These are phyloP conservation scores for Adansonia rubrostipa DNA, from an alignment of 441 rosid species.

Conservation along the genomic window DNA sequence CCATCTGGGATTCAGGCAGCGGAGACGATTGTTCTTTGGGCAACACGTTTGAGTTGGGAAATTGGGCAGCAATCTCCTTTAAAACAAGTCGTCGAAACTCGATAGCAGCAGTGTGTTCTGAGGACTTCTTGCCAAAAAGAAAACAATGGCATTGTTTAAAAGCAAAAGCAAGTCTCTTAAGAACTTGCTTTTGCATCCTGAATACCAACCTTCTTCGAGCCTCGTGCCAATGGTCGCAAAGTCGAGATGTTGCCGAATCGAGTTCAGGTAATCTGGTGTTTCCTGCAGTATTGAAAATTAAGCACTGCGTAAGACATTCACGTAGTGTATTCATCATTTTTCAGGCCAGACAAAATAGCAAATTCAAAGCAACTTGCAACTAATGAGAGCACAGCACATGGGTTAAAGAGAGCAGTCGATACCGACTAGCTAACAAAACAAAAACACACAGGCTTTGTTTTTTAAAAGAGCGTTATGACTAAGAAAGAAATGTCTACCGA, in stretches of 20 bases:
- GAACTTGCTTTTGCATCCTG: constrained; percentile 41
- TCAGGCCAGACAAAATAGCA: not conserved
- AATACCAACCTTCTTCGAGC: constrained; percentile 49
- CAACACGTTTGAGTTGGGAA: constrained; percentile 22
- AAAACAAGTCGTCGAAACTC: constrained; percentile 51
- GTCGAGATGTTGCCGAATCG: constrained; percentile 58
- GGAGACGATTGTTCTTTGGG: constrained; percentile 31
- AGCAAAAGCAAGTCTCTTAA: constrained; percentile 61
- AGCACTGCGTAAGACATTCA: not conserved
- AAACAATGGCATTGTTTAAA: constrained; percentile 51
- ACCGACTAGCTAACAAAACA: not conserved
- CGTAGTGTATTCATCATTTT: not conserved
- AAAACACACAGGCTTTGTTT: not conserved
- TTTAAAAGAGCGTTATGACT: not conserved
- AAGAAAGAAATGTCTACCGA: not conserved
- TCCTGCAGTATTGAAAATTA: constrained; percentile 44
- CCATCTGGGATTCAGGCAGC: constrained; percentile 18
- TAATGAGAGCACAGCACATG: not conserved
- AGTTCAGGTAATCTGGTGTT: constrained; percentile 38
- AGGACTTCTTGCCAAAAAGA: constrained; percentile 43
- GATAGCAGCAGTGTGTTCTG: constrained; percentile 39
- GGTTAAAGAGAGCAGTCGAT: not conserved
- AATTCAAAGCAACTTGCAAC: not conserved
- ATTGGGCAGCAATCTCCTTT: constrained; percentile 38
- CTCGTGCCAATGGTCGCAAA: constrained; percentile 48